phyloP scores from a whole-genome alignment of 1,284 basidiomycete species.

The Sanghuangporus sanghuang region DNA sequence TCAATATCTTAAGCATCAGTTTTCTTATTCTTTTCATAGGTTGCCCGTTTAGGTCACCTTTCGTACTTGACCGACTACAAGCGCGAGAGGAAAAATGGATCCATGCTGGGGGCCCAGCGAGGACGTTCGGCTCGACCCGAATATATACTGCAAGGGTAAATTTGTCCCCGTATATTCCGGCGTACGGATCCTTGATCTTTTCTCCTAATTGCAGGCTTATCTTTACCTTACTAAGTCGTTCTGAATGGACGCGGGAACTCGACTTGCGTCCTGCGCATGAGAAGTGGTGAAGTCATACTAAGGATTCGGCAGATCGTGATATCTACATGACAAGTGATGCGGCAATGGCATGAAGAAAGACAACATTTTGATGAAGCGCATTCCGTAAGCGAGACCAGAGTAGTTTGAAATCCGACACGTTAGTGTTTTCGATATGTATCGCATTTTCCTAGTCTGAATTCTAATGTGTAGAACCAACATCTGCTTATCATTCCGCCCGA shows the following conservation, averaged over 20 bases:
- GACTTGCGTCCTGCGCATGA: conserved; percentile 48
- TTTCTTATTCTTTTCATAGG: neutral
- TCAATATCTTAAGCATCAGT: neutral
- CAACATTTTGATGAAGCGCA: no score
- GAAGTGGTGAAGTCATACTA: conserved; percentile 27
- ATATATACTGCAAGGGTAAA: conserved; percentile 26
- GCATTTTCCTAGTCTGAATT: neutral
- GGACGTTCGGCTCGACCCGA: conserved; percentile 23
- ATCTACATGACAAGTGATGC: no score
- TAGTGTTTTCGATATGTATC: neutral
- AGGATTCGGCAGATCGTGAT: no score
- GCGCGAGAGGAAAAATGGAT: conserved; percentile 6
- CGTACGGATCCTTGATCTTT: neutral
- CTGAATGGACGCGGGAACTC: conserved; percentile 66
- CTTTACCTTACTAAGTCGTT: conserved; percentile 48
- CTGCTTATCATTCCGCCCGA: neutral
- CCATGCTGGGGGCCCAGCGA: conserved; percentile 23
- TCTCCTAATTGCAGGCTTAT: conserved; percentile 32
- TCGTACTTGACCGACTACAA: conserved; percentile 8
- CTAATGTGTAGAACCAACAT: neutral
- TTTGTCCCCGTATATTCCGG: neutral
- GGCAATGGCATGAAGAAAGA: no score
- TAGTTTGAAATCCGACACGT: neutral
- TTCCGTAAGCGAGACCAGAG: no score
- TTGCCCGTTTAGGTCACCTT: conserved; percentile 10